These are phyloP conservation scores for Litchi chinensis DNA, from an alignment of 345 rosid species.

Conservation along the genomic window DNA sequence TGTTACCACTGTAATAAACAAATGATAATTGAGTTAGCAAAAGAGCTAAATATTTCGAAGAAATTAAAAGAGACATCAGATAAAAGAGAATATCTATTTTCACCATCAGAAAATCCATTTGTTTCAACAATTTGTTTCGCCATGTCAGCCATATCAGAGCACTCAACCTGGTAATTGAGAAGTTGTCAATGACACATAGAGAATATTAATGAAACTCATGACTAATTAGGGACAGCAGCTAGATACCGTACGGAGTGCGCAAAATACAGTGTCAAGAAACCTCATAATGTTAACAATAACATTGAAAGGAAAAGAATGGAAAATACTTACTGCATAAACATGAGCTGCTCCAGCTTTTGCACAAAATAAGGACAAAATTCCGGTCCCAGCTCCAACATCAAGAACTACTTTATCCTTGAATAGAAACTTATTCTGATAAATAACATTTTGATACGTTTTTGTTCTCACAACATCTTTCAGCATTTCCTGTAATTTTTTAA, in stretches of 20 bases:
- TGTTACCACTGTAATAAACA: constrained; percentile 63
- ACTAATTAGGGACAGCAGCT: background rate
- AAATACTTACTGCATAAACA: constrained; percentile 76
- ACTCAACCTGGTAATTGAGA: constrained; percentile 62
- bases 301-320: background rate
- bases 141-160: constrained; percentile 94
- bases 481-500: constrained; percentile 76
- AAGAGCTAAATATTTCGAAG: background rate
- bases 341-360: constrained; percentile 96
- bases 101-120: constrained; percentile 88
- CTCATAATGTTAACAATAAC: background rate
- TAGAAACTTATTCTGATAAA: constrained; percentile 87
- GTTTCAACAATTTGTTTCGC: constrained; percentile 87
- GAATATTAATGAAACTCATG: background rate
- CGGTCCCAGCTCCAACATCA: constrained; percentile 99
- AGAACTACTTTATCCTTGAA: constrained; percentile 90
- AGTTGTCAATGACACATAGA: constrained; percentile 11
- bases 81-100: background rate
- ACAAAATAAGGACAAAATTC: constrained; percentile 93
- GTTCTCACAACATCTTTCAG: constrained; percentile 94
- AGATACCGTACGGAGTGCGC: background rate
- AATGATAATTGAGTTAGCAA: background rate
- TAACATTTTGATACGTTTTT: constrained; percentile 92
- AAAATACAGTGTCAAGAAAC: background rate
- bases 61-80: background rate